Base-by-base conservation (phyloP, 805 yeast genomes). In the Lipomyces japonicus region DNA sequence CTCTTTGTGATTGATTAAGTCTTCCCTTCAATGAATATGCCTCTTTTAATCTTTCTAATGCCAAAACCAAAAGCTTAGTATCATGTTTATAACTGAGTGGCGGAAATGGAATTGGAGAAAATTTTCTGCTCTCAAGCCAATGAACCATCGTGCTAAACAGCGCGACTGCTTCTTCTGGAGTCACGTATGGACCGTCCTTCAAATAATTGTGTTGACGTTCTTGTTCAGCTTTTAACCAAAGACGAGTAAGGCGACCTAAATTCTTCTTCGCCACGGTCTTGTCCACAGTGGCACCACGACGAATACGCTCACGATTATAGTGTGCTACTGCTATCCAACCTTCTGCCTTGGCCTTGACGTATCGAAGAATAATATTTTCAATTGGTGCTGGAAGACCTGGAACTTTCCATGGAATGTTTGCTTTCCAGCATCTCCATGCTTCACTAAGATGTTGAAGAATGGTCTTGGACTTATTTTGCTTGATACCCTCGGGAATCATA, bases 391-490 rank as follows among this genome's bases (percentile, higher is more conserved):
- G 98, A 69, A 93, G 73, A 0, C 97, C 97, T 1, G 96, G 95
- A 14, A 93, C 97, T 59, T 87, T 82, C 97, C 97, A 93, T 0
- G 97, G 96, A 51, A 93, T 84, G 63, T 93, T 91, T 2, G 98
- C 98, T 66, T 93, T 93, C 99, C 99, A 93, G 66, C 97, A 93
- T 65, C 98, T 74, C 99, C 99, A 93, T 0, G 98, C 98, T 67
- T 93, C 98, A 64, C 95, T 86, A 50, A 93, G 73, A 68, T 93
- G 99, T 62, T 93, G 97, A 42, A 93, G 68, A 46, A 93, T 84
- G 0, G 95, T 81, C 61, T 85, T 84, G 1, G 96, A 81, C 65
- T 88, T 90, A 57, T 79, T 85, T 62, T 87, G 93, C 61, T 86
- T 84, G 53, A 93, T 76, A 1, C 95, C 95, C 55, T 88, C 96